A percentile compares a stretch with the other conserved stretches of the same genome.
These are phyloP conservation scores for Tardiomyces depauwii DNA, from an alignment of 1,139 yeast genomes.

Conservation along the genomic window DNA sequence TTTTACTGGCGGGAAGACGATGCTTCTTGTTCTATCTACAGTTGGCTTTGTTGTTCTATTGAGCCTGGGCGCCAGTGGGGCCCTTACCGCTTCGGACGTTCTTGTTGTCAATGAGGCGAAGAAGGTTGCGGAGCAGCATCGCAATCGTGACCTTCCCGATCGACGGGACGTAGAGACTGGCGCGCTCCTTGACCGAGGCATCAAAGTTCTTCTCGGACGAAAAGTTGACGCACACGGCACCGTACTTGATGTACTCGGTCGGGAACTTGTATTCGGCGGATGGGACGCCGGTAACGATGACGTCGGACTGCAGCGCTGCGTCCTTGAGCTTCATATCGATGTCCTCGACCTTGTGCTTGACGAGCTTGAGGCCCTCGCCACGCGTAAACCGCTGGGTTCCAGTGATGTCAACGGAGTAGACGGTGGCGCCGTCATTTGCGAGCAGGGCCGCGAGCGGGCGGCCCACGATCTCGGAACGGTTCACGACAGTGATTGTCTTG, in stretches of 20 bases:
- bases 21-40: not conserved
- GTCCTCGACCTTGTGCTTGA: conserved; percentile 76
- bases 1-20: not conserved
- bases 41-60: not conserved
- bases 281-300: conserved; percentile 93
- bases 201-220: conserved; percentile 81
- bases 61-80: not conserved
- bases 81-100: conserved; percentile 5
- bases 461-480: conserved; percentile 93
- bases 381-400: conserved; percentile 86
- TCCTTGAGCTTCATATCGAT: conserved; percentile 43
- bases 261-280: conserved; percentile 76
- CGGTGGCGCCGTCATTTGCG: conserved; percentile 96
- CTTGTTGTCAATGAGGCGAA: conserved; percentile 66
- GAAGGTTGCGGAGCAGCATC: conserved; percentile 79
- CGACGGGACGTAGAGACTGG: conserved; percentile 87
- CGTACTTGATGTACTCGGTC: conserved; percentile 63
- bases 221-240: conserved; percentile 85
- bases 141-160: conserved; percentile 94
- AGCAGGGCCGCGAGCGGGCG: conserved; percentile 91
- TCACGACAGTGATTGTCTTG: conserved; percentile 78
- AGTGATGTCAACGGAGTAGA: conserved; percentile 80
- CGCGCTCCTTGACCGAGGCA: conserved; percentile 67
- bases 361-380: conserved; percentile 79
- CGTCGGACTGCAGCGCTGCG: conserved; percentile 71